Percentiles rank a stretch among this genome's conserved stretches.
These are phyloP conservation scores for Wickerhamomyces sp. DNA, from an alignment of 1,139 yeast species.

Conservation along the genomic window DNA sequence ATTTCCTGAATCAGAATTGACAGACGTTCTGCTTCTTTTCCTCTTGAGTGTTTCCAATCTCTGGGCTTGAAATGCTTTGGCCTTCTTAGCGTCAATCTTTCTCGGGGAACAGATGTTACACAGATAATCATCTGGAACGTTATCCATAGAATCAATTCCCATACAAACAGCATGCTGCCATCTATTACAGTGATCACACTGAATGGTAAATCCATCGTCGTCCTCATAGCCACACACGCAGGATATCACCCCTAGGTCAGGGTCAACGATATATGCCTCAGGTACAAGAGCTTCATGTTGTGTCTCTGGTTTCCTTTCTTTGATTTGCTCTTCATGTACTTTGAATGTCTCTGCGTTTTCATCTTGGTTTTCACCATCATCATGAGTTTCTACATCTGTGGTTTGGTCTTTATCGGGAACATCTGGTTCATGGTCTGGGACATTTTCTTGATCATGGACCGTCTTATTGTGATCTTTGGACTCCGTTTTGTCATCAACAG, in stretches of 20 bases:
- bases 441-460: slow-evolving; percentile 6
- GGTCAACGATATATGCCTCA: slow-evolving; percentile 54
- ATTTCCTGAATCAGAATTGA: not conserved
- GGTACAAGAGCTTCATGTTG: slow-evolving; percentile 16
- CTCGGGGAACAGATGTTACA: slow-evolving; percentile 78
- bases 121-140: slow-evolving; percentile 78
- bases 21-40: slow-evolving; percentile 14
- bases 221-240: slow-evolving; percentile 87
- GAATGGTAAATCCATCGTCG: slow-evolving; percentile 93
- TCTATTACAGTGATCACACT: slow-evolving; percentile 84
- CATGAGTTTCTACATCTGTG: not conserved
- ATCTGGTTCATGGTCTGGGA: slow-evolving; percentile 4
- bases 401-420: not conserved
- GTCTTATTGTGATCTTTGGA: not conserved
- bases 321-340: slow-evolving; percentile 1
- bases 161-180: slow-evolving; percentile 96
- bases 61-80: slow-evolving; percentile 43
- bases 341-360: slow-evolving; percentile 1
- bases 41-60: slow-evolving; percentile 32
- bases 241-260: slow-evolving; percentile 81
- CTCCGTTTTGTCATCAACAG: not conserved
- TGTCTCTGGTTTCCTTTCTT: slow-evolving; percentile 8
- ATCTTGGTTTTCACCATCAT: slow-evolving; percentile 10
- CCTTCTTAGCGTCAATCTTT: slow-evolving; percentile 47
- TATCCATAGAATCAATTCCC: slow-evolving; percentile 64